Conservation (phyloP, 768 basidiomycete genomes). For the Pulveroboletus sp. region DNA sequence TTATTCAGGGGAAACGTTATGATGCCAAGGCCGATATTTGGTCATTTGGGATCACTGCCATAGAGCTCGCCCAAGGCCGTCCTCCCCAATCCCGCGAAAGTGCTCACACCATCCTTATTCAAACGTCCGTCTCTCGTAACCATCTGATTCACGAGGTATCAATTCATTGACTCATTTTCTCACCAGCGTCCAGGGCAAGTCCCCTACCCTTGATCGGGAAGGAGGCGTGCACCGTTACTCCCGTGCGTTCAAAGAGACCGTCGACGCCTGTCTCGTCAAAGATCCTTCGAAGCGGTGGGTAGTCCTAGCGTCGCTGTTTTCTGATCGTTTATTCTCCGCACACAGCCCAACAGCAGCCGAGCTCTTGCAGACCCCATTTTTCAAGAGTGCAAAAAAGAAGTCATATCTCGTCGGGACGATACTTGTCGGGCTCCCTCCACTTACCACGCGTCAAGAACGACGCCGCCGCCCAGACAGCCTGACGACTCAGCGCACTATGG, state of each 20-base stretch:
- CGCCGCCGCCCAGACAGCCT: constrained; percentile 38
- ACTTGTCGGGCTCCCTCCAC: constrained; percentile 69
- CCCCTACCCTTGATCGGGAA: constrained; percentile 74
- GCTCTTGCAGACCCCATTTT: constrained; percentile 75
- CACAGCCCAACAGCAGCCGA: constrained; percentile 71
- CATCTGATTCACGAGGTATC: background rate
- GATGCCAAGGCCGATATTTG: constrained; percentile 90
- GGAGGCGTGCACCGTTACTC: constrained; percentile 73
- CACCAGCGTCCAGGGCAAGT: constrained; percentile 64
- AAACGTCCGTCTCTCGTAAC: constrained; percentile 49
- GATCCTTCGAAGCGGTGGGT: constrained; percentile 72
- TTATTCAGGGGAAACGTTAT: constrained; percentile 80
- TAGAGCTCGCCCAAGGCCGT: constrained; percentile 83
- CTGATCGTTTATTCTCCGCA: background rate
- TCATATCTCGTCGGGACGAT: constrained; percentile 74
- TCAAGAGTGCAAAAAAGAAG: constrained; percentile 76
- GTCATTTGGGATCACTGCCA: constrained; percentile 94
- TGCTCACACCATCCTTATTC: constrained; percentile 67
- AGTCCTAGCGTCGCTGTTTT: background rate
- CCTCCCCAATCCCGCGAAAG: constrained; percentile 80
- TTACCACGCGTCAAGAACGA: constrained; percentile 71
- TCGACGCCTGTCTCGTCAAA: constrained; percentile 79
- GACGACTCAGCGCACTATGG: constrained; percentile 49
- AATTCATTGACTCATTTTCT: background rate
- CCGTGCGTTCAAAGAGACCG: constrained; percentile 75